Evolutionary conservation across 164 flowering plant species (phyloP).

Genomic region (Litsea cubeba): DNA sequence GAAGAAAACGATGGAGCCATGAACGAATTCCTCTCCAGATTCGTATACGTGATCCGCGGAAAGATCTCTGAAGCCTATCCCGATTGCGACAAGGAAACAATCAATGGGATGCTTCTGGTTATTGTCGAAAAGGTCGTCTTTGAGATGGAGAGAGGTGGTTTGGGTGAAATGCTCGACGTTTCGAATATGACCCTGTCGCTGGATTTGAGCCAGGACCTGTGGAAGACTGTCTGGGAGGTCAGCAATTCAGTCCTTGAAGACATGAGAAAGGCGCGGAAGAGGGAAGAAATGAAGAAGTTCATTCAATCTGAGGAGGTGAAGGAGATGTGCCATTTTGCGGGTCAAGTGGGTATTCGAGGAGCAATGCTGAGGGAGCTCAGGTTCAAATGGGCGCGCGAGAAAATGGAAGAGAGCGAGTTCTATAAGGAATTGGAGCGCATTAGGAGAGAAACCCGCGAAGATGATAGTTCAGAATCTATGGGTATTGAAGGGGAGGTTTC

Average conservation of each 20-base stretch:
- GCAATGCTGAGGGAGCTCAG: slow-evolving; percentile 84
- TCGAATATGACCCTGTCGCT: slow-evolving; percentile 18
- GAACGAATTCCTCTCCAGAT: slow-evolving; percentile 80
- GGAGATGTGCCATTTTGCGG: slow-evolving; percentile 76
- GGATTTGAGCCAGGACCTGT: slow-evolving; percentile 83
- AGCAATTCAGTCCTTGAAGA: slow-evolving; percentile 62
- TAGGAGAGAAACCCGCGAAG: slow-evolving; percentile 24
- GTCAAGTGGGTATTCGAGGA: slow-evolving; percentile 82
- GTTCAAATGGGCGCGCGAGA: slow-evolving; percentile 90
- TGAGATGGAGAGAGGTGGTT: slow-evolving; percentile 60
- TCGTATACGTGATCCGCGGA: slow-evolving; percentile 70
- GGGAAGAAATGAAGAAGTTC: slow-evolving; percentile 77
- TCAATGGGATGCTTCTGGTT: slow-evolving; percentile 71
- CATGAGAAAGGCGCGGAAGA: slow-evolving; percentile 71
- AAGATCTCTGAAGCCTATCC: slow-evolving; percentile 54
- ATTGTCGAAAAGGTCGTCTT: slow-evolving; percentile 65
- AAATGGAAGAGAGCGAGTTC: slow-evolving; percentile 75
- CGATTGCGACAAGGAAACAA: slow-evolving; percentile 51
- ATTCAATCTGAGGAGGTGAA: slow-evolving; percentile 65
- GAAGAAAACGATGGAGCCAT: slow-evolving; percentile 32
- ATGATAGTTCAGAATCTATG: slow-evolving; percentile 11
- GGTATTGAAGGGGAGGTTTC: slow-evolving; percentile 12
- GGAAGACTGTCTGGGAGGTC: slow-evolving; percentile 83
- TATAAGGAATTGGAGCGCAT: slow-evolving; percentile 47
- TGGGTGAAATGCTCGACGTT: slow-evolving; percentile 35